Conservation (phyloP, 2,329 filamentous ascomycete species). For the Pseudocercospora vitis region DNA sequence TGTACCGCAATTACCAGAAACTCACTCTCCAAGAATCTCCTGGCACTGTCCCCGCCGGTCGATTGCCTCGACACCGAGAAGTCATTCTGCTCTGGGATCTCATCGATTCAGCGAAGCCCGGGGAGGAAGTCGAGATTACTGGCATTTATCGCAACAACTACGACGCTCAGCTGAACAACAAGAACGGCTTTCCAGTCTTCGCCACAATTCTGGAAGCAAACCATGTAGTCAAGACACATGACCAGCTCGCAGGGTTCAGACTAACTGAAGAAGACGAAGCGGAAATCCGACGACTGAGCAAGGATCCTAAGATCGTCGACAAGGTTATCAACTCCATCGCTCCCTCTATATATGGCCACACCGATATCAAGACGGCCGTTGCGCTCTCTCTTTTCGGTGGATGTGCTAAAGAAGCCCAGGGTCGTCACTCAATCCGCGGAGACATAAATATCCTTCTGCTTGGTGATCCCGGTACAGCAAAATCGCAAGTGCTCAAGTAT, state of each 20-base stretch:
- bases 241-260: conserved; percentile 94
- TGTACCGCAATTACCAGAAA: conserved; percentile 98
- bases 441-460: conserved; percentile 97
- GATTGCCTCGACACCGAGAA: conserved; percentile 87
- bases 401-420: conserved; percentile 86
- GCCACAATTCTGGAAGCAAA: conserved; percentile 97
- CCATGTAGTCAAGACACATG: conserved; percentile 93
- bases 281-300: conserved; percentile 80
- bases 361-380: conserved; percentile 94
- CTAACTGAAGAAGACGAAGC: conserved; percentile 94
- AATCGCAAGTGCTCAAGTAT: conserved; percentile 96
- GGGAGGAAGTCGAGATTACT: conserved; percentile 95
- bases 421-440: conserved; percentile 85
- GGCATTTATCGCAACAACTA: conserved; percentile 98
- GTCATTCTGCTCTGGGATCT: conserved; percentile 96
- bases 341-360: conserved; percentile 95
- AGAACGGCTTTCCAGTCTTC: conserved; percentile 97
- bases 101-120: conserved; percentile 94
- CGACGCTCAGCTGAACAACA: conserved; percentile 95
- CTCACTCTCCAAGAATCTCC: conserved; percentile 95
- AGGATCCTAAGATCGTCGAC: conserved; percentile 87
- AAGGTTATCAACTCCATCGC: conserved; percentile 92
- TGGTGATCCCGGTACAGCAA: conserved; percentile 95
- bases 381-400: conserved; percentile 93
- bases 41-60: conserved; percentile 92